These are phyloP conservation scores for Didymella pomorum DNA, from an alignment of 2,329 filamentous ascomycete species.

Conservation along the genomic window DNA sequence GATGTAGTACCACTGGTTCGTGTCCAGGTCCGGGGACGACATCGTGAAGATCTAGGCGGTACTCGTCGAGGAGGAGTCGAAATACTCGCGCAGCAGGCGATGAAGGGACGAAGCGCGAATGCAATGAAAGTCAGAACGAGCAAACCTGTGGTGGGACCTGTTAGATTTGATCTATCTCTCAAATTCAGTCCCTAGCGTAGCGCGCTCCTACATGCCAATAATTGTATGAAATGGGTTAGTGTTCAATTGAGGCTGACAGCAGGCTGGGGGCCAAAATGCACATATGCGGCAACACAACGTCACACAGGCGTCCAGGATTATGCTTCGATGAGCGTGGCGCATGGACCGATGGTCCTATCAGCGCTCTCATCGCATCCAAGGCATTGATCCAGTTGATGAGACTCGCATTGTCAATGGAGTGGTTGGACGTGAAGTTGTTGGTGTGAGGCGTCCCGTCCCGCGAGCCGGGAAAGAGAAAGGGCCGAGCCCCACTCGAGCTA, in stretches of 20 bases:
- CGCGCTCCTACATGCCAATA: not conserved
- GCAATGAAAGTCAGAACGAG: not conserved
- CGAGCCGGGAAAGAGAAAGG: not conserved
- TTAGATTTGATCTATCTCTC: not conserved
- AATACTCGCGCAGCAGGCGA: not conserved
- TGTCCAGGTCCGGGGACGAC: constrained; percentile 19
- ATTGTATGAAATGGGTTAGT: not conserved
- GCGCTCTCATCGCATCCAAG: not conserved
- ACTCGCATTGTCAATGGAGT: not conserved
- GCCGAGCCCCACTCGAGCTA: not conserved
- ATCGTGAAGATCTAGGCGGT: not conserved
- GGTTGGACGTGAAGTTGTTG: not conserved
- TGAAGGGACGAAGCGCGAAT: not conserved
- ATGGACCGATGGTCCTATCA: not conserved
- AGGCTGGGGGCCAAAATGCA: not conserved
- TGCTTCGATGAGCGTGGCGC: not conserved
- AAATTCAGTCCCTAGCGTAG: not conserved
- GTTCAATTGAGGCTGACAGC: not conserved
- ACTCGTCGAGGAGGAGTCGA: not conserved
- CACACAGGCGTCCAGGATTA: not conserved
- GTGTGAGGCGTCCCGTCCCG: not conserved
- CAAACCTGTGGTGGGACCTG: not conserved
- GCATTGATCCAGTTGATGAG: not conserved
- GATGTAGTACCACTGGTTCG: constrained; percentile 35
- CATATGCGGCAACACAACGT: not conserved